phyloP scores from a whole-genome alignment of 257 asterid genomes.

The Thymus mandschuricus region DNA sequence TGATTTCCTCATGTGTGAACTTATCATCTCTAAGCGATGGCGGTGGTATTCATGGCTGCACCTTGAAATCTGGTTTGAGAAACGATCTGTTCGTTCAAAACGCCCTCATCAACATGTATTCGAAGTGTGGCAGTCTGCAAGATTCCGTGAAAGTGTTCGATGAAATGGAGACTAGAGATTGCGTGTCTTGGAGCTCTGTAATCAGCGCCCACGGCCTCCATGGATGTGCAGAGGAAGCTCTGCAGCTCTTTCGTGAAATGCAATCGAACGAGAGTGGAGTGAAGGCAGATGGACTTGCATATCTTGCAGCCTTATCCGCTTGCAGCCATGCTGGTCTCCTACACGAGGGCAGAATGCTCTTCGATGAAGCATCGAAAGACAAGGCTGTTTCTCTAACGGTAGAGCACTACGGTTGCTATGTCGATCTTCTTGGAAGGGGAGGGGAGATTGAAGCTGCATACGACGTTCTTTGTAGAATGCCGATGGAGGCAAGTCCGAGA shows the following conservation, averaged over 20 bases:
- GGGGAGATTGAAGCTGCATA: constrained; percentile 65
- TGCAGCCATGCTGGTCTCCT: constrained; percentile 69
- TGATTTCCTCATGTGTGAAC: constrained; percentile 58
- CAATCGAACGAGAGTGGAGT: constrained; percentile 39
- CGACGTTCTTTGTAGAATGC: constrained; percentile 51
- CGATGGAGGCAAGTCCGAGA: constrained; percentile 37
- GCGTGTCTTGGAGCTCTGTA: constrained; percentile 70
- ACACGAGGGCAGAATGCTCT: constrained; percentile 55
- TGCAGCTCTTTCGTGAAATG: constrained; percentile 55
- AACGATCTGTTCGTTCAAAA: constrained; percentile 51
- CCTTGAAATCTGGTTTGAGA: constrained; percentile 50
- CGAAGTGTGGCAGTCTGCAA: constrained; percentile 65
- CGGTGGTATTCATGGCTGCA: constrained; percentile 50
- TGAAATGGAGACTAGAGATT: constrained; percentile 52
- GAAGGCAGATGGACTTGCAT: constrained; percentile 49
- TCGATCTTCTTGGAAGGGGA: constrained; percentile 77
- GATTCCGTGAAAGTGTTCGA: constrained; percentile 54
- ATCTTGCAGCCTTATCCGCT: constrained; percentile 59
- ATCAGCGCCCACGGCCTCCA: constrained; percentile 59
- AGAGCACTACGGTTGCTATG: constrained; percentile 69
- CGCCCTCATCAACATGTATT: constrained; percentile 68
- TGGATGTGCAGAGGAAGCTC: constrained; percentile 59
- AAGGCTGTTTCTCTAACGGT: constrained; percentile 30
- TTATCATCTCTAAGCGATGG: constrained; percentile 48
- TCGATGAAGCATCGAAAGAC: constrained; percentile 44